These are phyloP conservation scores for Aspergillus ustus DNA, from an alignment of 2,329 filamentous ascomycete genomes.

Conservation along the genomic window DNA sequence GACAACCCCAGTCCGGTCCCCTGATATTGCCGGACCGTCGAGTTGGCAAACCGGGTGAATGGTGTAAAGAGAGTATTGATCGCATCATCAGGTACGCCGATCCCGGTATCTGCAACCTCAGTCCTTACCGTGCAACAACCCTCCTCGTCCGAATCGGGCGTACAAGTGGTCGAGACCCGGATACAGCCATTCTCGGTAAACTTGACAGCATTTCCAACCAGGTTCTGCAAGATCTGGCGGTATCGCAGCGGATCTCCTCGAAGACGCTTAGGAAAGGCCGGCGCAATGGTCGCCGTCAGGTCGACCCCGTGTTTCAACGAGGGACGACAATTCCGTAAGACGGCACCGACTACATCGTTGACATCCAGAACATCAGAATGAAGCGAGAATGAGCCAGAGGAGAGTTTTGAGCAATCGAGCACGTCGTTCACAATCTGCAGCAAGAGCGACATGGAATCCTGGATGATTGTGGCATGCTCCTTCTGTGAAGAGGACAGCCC, in stretches of 20 bases:
- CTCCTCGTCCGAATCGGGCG: slow-evolving; percentile 46
- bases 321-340: slow-evolving; percentile 56
- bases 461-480: slow-evolving; percentile 62
- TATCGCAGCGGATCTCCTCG: slow-evolving; percentile 64
- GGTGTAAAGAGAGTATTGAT: slow-evolving; percentile 58
- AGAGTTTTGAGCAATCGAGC: slow-evolving; percentile 68
- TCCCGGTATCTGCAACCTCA: slow-evolving; percentile 59
- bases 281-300: slow-evolving; percentile 51
- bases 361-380: slow-evolving; percentile 59
- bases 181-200: slow-evolving; percentile 64
- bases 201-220: slow-evolving; percentile 65
- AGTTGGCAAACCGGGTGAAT: slow-evolving; percentile 61
- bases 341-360: slow-evolving; percentile 49
- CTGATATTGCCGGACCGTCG: slow-evolving; percentile 58
- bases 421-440: slow-evolving; percentile 69
- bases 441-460: slow-evolving; percentile 63
- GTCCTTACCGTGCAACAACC: slow-evolving; percentile 54
- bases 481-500: slow-evolving; percentile 58
- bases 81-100: slow-evolving; percentile 55
- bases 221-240: slow-evolving; percentile 66
- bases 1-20: slow-evolving; percentile 62
- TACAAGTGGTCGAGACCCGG: slow-evolving; percentile 48
- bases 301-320: slow-evolving; percentile 53
- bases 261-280: slow-evolving; percentile 54
- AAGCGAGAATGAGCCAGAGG: slow-evolving; percentile 63